Evolutionary conservation across 2,329 filamentous ascomycete genomes (phyloP), one percentile per base, ranked within the genome.

Genomic region (Trichoderma sp.): DNA sequence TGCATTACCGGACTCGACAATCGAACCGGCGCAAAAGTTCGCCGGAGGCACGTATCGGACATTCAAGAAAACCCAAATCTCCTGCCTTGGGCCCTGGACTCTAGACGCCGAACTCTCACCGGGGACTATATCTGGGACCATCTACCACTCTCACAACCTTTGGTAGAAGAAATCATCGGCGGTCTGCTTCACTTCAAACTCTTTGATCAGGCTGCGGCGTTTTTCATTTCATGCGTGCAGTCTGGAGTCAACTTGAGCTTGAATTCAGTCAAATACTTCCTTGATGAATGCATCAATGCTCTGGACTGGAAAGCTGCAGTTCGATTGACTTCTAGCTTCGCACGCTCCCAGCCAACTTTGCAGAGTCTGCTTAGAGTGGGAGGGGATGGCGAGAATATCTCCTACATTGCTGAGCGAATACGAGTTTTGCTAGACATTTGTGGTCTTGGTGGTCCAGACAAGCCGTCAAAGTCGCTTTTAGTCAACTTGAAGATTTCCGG

Each of bases 161-260:
- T 88, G 6, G 80, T 85, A 11, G 82, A 88, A 72, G 79, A 82
- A 63, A 79, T 88, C 3, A 79, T 89, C 28, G 76, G 80, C 50
- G 85, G 85, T 1, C 80, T 89, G 65, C 76, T 89, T 11, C 81
- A 84, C 50, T 85, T 88, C 55, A 82, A 80, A 71, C 79, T 83
- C 50, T 79, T 85, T 34, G 80, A 81, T 13, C 81, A 86, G 43
- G 86, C 85, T 3, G 82, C 82, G 17, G 76, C 76, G 3, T 79
- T 86, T 13, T 81, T 87, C 50, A 75, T 82, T 47, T 76, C 80
- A 1, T 82, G 80, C 55, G 76, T 87, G 53, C 75, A 78, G 55
- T 76, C 80, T 15, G 79, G 80, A 4, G 78, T 82, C 23, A 63
- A 71, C 0, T 63, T 84, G 63, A 78, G 79, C 71, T 73, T 75